These are phyloP conservation scores for Fusarium torulosum DNA, from an alignment of 2,329 filamentous ascomycete species.

Conservation along the genomic window DNA sequence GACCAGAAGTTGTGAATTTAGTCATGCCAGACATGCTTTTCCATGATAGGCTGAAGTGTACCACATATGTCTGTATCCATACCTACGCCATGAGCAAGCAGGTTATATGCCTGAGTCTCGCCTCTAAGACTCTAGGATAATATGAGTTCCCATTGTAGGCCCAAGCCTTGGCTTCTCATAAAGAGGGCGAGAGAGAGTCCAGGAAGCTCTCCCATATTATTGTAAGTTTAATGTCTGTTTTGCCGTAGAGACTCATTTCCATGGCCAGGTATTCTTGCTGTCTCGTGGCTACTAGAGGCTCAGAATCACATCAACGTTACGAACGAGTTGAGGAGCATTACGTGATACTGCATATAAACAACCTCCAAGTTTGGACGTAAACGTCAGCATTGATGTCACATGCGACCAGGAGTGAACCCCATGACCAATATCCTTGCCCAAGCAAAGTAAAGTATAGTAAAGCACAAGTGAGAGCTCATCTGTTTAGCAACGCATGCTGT, in stretches of 20 bases:
- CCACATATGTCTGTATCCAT: neutral
- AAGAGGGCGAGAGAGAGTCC: neutral
- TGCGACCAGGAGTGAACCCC: slow-evolving; percentile 1
- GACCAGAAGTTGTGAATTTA: neutral
- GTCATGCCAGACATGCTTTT: neutral
- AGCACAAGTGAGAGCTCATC: neutral
- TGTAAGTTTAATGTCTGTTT: neutral
- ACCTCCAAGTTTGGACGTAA: slow-evolving; percentile 4
- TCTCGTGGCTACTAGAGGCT: neutral
- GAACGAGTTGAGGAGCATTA: neutral
- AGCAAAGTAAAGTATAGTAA: neutral
- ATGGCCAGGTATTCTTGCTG: neutral
- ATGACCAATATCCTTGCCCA: slow-evolving; percentile 1
- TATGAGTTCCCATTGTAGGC: neutral
- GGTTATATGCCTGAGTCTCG: neutral
- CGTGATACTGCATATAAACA: slow-evolving; percentile 1
- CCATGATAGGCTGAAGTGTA: neutral
- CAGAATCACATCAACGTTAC: neutral
- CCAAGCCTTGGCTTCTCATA: neutral
- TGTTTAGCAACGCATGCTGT: neutral
- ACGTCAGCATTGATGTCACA: slow-evolving; percentile 24
- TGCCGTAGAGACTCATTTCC: neutral
- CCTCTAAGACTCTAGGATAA: slow-evolving; percentile 16
- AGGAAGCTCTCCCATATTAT: neutral
- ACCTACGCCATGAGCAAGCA: neutral